A percentile compares a stretch with the other conserved stretches of the same genome.
Conservation (phyloP, 345 rosid species). For the Hibiscus mutabilis region DNA sequence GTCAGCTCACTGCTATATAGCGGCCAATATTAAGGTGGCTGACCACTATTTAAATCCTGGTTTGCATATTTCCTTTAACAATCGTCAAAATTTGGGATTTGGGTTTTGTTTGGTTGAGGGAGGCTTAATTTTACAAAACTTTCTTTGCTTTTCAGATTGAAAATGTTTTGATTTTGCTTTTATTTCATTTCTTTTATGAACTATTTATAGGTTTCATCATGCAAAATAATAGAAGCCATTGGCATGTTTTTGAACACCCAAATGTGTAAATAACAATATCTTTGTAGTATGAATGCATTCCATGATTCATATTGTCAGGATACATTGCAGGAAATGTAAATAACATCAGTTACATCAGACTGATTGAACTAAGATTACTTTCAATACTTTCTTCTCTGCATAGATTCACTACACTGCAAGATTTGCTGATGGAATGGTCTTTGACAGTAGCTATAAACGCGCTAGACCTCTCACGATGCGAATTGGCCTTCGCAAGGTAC, state of each 20-base stretch:
- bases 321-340: background rate
- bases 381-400: background rate
- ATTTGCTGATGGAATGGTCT: slow-evolving; percentile 80
- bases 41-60: no score
- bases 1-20: no score
- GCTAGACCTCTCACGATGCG: slow-evolving; percentile 92
- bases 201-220: background rate
- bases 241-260: background rate
- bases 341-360: background rate
- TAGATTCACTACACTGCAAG: slow-evolving; percentile 90
- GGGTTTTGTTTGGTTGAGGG: background rate
- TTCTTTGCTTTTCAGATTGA: background rate
- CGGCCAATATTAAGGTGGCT: no score
- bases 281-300: background rate
- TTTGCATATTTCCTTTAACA: no score
- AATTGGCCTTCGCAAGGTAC: slow-evolving; percentile 86
- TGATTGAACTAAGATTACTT: background rate
- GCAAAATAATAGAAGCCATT: background rate
- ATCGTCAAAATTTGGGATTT: background rate
- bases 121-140: background rate
- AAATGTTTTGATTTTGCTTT: background rate
- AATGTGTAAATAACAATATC: background rate
- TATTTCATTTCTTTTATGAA: background rate
- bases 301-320: background rate
- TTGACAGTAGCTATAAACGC: slow-evolving; percentile 93